Evolutionary conservation across 2,329 filamentous ascomycete species (phyloP).

Genomic region (Diaporthe ilicicola): DNA sequence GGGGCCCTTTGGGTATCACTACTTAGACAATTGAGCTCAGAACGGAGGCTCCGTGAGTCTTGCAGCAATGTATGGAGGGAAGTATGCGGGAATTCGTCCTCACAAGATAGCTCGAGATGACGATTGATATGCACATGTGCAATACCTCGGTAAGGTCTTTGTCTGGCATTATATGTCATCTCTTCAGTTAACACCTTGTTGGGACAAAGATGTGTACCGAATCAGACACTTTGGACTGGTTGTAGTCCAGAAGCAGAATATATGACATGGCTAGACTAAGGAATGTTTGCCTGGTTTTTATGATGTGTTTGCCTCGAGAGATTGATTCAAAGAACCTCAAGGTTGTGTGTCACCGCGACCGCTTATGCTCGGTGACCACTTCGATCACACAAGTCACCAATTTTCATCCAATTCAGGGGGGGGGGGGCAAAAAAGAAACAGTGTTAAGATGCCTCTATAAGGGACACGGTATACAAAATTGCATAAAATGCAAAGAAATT

Average conservation of each 20-base stretch:
- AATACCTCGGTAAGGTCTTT: neutral
- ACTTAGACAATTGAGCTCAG: fast-evolving
- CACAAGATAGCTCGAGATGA: neutral
- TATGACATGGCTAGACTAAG: fast-evolving
- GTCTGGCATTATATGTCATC: neutral
- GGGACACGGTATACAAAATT: too few species aligned
- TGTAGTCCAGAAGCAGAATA: neutral
- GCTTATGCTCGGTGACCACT: neutral
- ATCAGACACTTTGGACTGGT: neutral
- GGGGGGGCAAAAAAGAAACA: too few species aligned
- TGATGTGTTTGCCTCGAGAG: neutral
- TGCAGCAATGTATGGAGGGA: neutral
- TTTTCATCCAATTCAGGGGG: too few species aligned
- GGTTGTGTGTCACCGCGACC: neutral
- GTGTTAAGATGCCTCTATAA: too few species aligned
- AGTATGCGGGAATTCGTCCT: too few species aligned
- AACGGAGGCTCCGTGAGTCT: neutral
- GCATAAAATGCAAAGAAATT: too few species aligned
- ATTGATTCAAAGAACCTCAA: neutral
- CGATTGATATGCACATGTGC: neutral
- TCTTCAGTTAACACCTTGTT: neutral
- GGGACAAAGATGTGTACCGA: neutral
- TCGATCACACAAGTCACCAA: neutral
- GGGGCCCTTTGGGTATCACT: neutral
- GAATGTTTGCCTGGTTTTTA: neutral